A percentile compares a stretch with the other conserved stretches of the same genome.
Evolutionary conservation across 148 eudicot genomes (phyloP).

Genomic region (Linanthus parryae): DNA sequence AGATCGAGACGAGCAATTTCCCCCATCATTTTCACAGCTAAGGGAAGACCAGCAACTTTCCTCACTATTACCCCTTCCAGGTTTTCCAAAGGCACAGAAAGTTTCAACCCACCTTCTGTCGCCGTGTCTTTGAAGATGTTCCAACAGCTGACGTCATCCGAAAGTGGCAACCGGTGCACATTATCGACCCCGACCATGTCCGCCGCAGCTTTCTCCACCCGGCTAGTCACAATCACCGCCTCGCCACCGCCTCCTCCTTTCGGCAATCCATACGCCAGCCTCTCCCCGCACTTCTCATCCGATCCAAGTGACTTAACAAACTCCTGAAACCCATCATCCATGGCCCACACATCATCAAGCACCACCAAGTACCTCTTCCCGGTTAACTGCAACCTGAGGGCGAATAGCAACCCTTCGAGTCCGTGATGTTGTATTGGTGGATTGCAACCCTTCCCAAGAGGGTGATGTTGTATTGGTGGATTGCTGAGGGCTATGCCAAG

Average conservation of each 20-base stretch:
- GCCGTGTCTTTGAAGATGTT: conserved; percentile 16
- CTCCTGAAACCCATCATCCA: no score
- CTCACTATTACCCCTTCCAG: conserved; percentile 5
- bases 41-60: conserved; percentile 11
- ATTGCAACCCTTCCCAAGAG: no score
- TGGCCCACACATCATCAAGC: conserved; percentile 32
- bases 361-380: conserved; percentile 29
- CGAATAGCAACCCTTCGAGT: conserved; percentile 15
- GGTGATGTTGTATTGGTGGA: conserved; percentile 39
- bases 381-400: conserved; percentile 14
- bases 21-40: conserved; percentile 16
- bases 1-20: no score
- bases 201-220: conserved; percentile 5
- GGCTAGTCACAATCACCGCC: conserved; percentile 18
- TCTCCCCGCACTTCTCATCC: no score
- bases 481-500: conserved; percentile 36
- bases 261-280: conserved; percentile 23
- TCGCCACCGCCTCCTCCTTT: conserved; percentile 27
- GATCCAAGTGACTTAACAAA: conserved; percentile 1
- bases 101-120: conserved; percentile 2
- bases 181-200: conserved; percentile 24
- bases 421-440: no score
- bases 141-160: conserved; percentile 12
- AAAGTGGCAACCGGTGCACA: conserved; percentile 9
- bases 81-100: neutral